Evolutionary conservation across 1,139 yeast species (phyloP), one percentile per base, ranked within the genome.

Genomic region (Suhomyces wounanorum): DNA sequence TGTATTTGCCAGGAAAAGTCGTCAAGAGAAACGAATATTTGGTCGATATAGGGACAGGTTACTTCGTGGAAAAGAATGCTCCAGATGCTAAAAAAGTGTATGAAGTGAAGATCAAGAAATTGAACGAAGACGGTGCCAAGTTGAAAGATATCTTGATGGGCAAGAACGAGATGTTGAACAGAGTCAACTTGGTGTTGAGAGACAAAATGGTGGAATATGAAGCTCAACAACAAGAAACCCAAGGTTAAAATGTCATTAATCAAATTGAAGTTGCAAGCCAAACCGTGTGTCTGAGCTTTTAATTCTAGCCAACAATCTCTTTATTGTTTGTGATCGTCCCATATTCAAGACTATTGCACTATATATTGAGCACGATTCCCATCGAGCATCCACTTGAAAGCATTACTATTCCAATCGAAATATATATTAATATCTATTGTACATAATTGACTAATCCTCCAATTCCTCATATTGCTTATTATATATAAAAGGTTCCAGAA

Each of bases 21-120:
- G 77, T 78, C 45, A 81, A 85, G 55, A 80, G 80, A 43, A 81
- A 85, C 55, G 83, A 79, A 52, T 94, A 87, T 61, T 77, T 94
- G 69, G 97, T 95, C 16, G 99, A 94, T 65, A 86, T 94, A 40
- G 99, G 99, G 33, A 94, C 99, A 0, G 98, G 98, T 2, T 94
- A 94, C 68, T 94, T 82, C 65, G 95, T 91, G 30, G 97, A 90
- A 61, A 95, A 94, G 70, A 70, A 70, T 52, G 81, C 83, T 0
- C 73, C 71, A 7, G 92, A 89, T 44, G 89, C 97, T 3, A 75
- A 82, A 57, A 70, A 70, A 50, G 96, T 91, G 61, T 94, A 90
- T 67, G 82, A 85, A 52, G 77, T 77, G 51, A 90, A 95, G 70
- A 82, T 91, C 48, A 75, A 74, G 26, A 92, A 91, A 57, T 73